Evolutionary conservation across 768 basidiomycete genomes (phyloP), one percentile per base, ranked within the genome.

Genomic region (Tulasnella sp.): DNA sequence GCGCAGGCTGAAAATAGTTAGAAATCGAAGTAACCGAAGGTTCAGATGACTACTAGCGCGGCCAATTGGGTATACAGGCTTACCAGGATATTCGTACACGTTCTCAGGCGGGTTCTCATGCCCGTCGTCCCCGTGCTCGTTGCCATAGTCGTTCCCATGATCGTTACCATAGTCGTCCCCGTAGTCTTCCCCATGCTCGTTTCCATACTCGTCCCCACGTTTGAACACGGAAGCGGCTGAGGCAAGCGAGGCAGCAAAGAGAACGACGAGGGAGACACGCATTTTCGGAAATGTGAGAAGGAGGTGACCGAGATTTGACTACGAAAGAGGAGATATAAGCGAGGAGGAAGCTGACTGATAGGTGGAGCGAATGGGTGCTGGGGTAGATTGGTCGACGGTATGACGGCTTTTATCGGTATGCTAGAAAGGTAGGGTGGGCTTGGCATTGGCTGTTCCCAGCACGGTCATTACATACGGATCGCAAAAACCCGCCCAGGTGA

Each of bases 211-310:
- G 34, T 68, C 5, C 14, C 42, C 8, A 12, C 62, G 62, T n/a
- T 68, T 68, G 31, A 68, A 31, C 27, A 68, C 31, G 14, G 62
- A 68, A 34, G 8, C 31, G 31, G 62, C 62, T 3, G 62, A 68
- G 27, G n/a, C 62, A 34, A 68, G 27, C n/a, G 62, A 68, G 62
- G 62, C 62, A n/a, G 62, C 62, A n/a, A 68, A 68, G 62, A 68
- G 62, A n/a, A 68, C 27, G 62, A 34, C 62, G 16, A 68, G 24
- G 16, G 62, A 68, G 62, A 68, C 31, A 68, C 62, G 62, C 62
- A 68, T 68, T 68, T 5, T 62, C 4, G 31, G 31, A 62, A 3
- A 27, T 62, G n/a, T 62, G 27, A 27, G 4, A 34, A 68, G 62
- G 5, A 5, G 34, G 48, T 52, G 48, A 21, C 14, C 42, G 42